Evolutionary conservation across 1,284 basidiomycete species (phyloP).

Genomic region (Paramarasmius palmivorus): DNA sequence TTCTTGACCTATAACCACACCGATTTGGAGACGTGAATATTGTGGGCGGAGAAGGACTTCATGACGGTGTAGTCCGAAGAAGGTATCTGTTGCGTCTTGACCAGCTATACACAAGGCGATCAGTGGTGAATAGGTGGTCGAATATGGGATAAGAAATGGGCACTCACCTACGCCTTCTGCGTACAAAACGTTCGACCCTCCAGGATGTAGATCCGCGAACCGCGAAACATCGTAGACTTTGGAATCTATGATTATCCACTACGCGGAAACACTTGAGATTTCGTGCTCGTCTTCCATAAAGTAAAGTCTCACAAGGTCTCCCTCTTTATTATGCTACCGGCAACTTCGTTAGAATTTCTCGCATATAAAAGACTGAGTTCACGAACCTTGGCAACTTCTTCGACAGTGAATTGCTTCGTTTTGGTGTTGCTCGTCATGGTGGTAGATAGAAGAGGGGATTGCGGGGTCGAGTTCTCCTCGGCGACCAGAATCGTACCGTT

Average conservation of each 20-base stretch:
- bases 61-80: constrained; percentile 90
- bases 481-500: neutral
- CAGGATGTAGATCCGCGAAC: constrained; percentile 76
- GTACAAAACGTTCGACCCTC: constrained; percentile 60
- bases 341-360: constrained; percentile 1
- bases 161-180: constrained; percentile 53
- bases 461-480: neutral
- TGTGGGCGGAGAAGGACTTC: constrained; percentile 84
- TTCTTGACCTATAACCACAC: constrained; percentile 70
- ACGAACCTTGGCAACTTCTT: constrained; percentile 56
- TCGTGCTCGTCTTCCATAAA: neutral
- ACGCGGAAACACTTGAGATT: neutral
- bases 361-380: neutral
- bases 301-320: constrained; percentile 54
- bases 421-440: neutral
- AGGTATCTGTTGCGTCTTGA: constrained; percentile 85
- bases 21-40: constrained; percentile 82
- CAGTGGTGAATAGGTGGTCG: neutral
- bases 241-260: constrained; percentile 79
- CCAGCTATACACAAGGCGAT: constrained; percentile 34
- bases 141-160: constrained; percentile 10
- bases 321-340: constrained; percentile 74
- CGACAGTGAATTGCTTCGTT: constrained; percentile 40
- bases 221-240: constrained; percentile 76
- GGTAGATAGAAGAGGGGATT: neutral